Base-by-base conservation (phyloP, 1,284 basidiomycete genomes). In the Athelia sp. region DNA sequence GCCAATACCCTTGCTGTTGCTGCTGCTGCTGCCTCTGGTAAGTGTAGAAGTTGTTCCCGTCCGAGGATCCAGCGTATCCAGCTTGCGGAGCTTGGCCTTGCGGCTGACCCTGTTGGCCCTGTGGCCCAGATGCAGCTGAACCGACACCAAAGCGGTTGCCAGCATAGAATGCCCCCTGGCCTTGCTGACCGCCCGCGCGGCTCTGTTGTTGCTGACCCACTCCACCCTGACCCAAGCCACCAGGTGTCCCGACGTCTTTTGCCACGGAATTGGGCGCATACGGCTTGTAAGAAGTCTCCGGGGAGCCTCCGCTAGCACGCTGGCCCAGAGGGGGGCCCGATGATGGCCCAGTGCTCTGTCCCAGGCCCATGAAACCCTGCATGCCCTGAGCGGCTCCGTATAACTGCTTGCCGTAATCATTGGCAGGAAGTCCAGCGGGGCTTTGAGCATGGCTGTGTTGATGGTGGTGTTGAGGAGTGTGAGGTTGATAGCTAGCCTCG, bases 1-100 rank as follows among this genome's bases (percentile, higher is more conserved):
- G 82, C 84, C 84, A 87, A 66, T 85, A 87, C 52, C 75, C 77
- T 65, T 81, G 79, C 66, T 82, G 82, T 62, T 81, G 79, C 59
- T 81, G 79, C 66, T 82, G 82, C 62, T 81, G 79, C 59, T 79
- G 69, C 19, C 74, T 73, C 62, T 82, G 82, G 62, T 86, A 87
- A 56, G 77, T 75, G 60, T 87, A 87, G 62, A 84, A 87, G 13
- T 29, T n/a, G 54, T 70, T 73, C 26, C 68, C 79, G 48, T 87
- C 85, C 44, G 73, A 78, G 36, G 68, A 75, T 36, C 76, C 78
- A 59, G 87, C 85, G 26, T 29, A 29, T 8, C 76, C 76, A 61
- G 82, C 78, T 60, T 83, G 83, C 18, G 82, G 82, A 9, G 75
- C 76, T 56, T 82, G 81, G 32, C 67, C 62, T 42, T 65, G 71